phyloP scores from a whole-genome alignment of 192 early-diverging fungal species.

The Thamnidium elegans region DNA sequence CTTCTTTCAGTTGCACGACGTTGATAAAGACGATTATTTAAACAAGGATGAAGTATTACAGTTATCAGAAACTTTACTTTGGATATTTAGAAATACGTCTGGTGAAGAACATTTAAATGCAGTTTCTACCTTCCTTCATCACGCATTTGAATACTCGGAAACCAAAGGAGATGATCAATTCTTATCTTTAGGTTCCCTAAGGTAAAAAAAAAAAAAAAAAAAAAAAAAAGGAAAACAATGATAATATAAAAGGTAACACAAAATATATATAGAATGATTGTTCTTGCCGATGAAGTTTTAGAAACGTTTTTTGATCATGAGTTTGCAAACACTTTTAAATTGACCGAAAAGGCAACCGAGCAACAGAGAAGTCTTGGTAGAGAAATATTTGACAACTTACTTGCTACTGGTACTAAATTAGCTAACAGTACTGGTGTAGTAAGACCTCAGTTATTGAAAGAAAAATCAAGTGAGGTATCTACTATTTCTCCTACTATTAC shows the following conservation, averaged over 20 bases:
- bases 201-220: slow-evolving; percentile 18
- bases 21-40: slow-evolving; percentile 55
- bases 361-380: slow-evolving; percentile 49
- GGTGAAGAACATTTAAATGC: slow-evolving; percentile 39
- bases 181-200: slow-evolving; percentile 25
- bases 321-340: slow-evolving; percentile 58
- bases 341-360: slow-evolving; percentile 54
- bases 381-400: slow-evolving; percentile 56
- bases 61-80: slow-evolving; percentile 76
- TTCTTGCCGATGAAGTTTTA: slow-evolving; percentile 83
- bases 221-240: not conserved
- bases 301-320: slow-evolving; percentile 78
- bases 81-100: slow-evolving; percentile 44
- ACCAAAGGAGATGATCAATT: slow-evolving; percentile 1
- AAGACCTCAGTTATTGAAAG: not conserved
- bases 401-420: slow-evolving; percentile 53
- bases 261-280: slow-evolving; percentile 56
- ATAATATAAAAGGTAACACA: not conserved
- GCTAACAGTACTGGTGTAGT: slow-evolving; percentile 18
- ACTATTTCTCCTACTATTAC: not conserved
- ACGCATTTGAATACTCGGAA: slow-evolving; percentile 54
- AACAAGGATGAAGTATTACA: slow-evolving; percentile 71
- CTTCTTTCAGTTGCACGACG: slow-evolving; percentile 75
- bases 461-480: not conserved
- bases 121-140: slow-evolving; percentile 52